Conservation (phyloP, 2,329 filamentous ascomycete genomes). For the Neofusicoccum kwambonambiense region DNA sequence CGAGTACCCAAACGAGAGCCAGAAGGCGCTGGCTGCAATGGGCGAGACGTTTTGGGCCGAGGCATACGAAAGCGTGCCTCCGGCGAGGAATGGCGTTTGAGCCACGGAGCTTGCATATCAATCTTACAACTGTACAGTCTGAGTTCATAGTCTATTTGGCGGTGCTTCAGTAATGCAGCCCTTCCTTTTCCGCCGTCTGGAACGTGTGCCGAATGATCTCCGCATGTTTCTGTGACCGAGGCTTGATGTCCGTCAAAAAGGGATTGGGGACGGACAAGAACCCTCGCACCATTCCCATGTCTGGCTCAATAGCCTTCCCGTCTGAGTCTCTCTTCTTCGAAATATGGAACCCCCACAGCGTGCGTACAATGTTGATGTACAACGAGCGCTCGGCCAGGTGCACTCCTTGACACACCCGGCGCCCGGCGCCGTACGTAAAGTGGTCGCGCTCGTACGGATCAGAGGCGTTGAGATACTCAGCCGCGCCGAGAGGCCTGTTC, state of each 20-base stretch:
- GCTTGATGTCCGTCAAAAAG: constrained; percentile 33
- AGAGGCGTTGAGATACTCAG: constrained; percentile 32
- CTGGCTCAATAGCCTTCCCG: constrained; percentile 28
- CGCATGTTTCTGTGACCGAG: constrained; percentile 26
- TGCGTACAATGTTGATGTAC: constrained; percentile 35
- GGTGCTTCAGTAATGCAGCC: constrained; percentile 16
- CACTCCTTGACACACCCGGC: constrained; percentile 36
- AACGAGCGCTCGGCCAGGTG: constrained; percentile 39
- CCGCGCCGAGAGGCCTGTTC: constrained; percentile 27
- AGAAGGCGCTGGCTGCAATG: constrained; percentile 37
- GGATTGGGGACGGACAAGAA: constrained; percentile 33
- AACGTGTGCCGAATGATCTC: constrained; percentile 27
- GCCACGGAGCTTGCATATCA: too few relatives aligned
- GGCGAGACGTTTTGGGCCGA: constrained; percentile 33
- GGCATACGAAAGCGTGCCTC: constrained; percentile 29
- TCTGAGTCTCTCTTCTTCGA: constrained; percentile 28
- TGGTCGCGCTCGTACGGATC: constrained; percentile 36
- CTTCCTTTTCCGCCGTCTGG: constrained; percentile 26
- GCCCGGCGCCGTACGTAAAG: constrained; percentile 36
- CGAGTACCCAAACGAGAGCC: constrained; percentile 42
- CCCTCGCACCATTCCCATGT: constrained; percentile 29
- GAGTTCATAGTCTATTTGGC: too few relatives aligned
- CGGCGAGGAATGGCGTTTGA: constrained; percentile 18
- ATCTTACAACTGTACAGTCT: not conserved
- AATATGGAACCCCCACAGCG: constrained; percentile 37